phyloP scores from a whole-genome alignment of 2,329 filamentous ascomycete species.

The Claviceps spartinae region DNA sequence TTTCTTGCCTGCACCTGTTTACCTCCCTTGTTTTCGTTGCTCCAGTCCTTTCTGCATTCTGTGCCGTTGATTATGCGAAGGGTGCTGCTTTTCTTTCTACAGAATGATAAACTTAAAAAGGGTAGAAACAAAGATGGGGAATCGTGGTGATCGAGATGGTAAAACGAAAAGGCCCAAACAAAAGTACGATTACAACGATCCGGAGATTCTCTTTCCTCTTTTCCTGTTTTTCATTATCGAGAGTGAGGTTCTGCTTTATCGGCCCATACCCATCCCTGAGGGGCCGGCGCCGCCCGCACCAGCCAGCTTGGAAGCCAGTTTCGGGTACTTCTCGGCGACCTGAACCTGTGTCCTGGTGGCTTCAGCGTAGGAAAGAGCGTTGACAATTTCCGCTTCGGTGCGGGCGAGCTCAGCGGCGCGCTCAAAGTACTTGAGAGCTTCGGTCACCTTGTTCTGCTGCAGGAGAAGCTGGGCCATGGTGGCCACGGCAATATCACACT shows the following conservation, averaged over 20 bases:
- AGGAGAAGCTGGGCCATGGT: constrained; percentile 97
- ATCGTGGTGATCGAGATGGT: background rate
- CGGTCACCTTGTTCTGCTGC: constrained; percentile 92
- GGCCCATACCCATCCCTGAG: constrained; percentile 23
- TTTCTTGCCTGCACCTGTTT: background rate
- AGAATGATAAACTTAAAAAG: background rate
- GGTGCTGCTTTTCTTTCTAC: background rate
- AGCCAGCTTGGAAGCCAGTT: constrained; percentile 56
- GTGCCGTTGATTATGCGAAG: background rate
- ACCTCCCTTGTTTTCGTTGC: background rate
- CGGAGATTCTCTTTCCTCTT: background rate
- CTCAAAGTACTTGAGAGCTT: constrained; percentile 94
- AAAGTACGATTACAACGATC: background rate
- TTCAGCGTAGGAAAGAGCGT: constrained; percentile 92
- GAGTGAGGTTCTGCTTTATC: constrained; percentile 12
- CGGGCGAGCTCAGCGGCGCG: constrained; percentile 85
- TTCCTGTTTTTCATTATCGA: background rate
- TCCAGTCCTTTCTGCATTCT: background rate
- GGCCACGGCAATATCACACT: constrained; percentile 96
- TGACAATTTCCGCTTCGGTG: constrained; percentile 91
- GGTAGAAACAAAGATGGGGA: background rate
- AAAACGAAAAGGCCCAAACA: background rate
- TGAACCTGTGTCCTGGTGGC: constrained; percentile 92
- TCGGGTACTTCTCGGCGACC: constrained; percentile 75
- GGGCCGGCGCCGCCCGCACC: constrained; percentile 21